phyloP scores from a whole-genome alignment of 257 asterid genomes.

The Vinca minor region DNA sequence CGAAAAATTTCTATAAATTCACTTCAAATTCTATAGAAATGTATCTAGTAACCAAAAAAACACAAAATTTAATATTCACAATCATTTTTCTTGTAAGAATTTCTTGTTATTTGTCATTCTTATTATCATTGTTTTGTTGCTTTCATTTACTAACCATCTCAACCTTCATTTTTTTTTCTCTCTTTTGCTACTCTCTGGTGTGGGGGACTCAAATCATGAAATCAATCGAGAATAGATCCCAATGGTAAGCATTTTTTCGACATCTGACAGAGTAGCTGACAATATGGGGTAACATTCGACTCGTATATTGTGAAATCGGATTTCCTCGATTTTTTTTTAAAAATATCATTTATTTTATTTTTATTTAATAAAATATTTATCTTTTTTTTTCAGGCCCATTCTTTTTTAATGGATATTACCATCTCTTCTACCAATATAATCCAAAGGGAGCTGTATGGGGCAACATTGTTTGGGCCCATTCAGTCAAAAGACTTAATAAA shows the following conservation, averaged over 20 bases:
- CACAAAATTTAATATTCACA: too few species aligned
- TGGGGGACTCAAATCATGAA: background rate
- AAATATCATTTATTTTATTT: background rate
- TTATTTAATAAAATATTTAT: background rate
- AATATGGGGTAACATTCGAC: too few species aligned
- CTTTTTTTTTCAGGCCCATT: constrained; percentile 24
- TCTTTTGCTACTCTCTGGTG: background rate
- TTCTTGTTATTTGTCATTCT: too few species aligned
- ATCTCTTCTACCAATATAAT: constrained; percentile 45
- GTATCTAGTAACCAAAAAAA: too few species aligned
- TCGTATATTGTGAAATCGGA: too few species aligned
- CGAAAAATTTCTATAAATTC: too few species aligned
- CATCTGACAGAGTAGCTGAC: too few species aligned
- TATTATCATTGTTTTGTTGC: too few species aligned
- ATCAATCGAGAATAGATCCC: constrained; percentile 32
- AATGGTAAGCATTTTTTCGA: constrained; percentile 30
- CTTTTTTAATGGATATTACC: constrained; percentile 43
- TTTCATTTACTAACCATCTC: too few species aligned
- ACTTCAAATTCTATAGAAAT: too few species aligned
- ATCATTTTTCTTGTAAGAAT: too few species aligned
- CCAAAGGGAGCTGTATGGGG: constrained; percentile 46
- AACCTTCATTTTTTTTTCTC: background rate
- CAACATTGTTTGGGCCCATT: constrained; percentile 42
- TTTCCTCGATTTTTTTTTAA: background rate
- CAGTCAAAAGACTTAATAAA: constrained; percentile 41